Evolutionary conservation across 2,329 filamentous ascomycete species (phyloP), one percentile per base, ranked within the genome.

Genomic region (Microcyclospora pomicola): DNA sequence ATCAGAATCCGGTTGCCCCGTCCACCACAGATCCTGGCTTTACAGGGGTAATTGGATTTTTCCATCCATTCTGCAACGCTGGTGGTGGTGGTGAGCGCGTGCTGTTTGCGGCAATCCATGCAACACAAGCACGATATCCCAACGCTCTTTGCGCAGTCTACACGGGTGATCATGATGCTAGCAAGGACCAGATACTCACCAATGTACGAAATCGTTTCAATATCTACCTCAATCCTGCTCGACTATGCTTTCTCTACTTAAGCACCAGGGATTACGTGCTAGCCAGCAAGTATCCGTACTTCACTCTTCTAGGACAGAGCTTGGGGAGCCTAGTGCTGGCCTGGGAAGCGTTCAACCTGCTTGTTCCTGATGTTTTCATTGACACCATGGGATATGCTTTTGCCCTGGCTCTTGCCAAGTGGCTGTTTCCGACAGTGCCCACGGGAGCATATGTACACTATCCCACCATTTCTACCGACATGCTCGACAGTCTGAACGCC

Each of bases 331-430:
- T 98, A 33, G 58, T 94, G 19, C 69, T 98, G 38, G 87, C 82
- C 16, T 91, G 84, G 69, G 88, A 98, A 54, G 88, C 88, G 9
- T 91, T 98, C 58, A 80, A 75, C n/a, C 73, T 95, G 2, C 70
- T 96, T 2, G 82, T 88, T 0, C 91, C 91, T 0, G 91, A 98
- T 58, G 73, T 96, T 37, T 94, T 96, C 58, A 71, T 98, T 50
- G 91, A 98, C 56, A 98, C 91, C 2, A 95, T 98, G 87, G 91
- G 91, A 44, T 98, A 95, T 54, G 86, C 88, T 16, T 98, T 96
- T 56, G 74, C 82, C 0, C 72, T 94, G 9, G 85, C 83, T 7
- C 68, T 95, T 2, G 82, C 72, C 59, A 91, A 86, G 55, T 72
- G 82, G 45, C 68, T 96, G 15, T 96, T 96, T 55, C 80, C 73